These are phyloP conservation scores for Candida anutae DNA, from an alignment of 1,139 yeast species.

Conservation along the genomic window DNA sequence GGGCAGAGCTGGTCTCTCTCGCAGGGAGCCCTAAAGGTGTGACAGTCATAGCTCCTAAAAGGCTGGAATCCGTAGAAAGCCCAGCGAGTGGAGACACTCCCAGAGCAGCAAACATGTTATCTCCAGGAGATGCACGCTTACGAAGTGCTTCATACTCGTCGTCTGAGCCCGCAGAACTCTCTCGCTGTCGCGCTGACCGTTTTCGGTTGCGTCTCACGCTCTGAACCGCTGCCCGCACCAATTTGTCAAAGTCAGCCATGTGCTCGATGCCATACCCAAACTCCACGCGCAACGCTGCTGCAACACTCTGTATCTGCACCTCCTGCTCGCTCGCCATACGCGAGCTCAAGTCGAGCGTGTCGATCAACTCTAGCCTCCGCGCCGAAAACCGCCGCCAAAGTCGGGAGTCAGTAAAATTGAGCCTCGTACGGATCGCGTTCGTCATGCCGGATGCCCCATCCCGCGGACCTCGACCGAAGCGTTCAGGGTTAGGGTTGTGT, in stretches of 20 bases:
- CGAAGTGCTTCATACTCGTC: too few relatives aligned
- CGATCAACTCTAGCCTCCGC: constrained; percentile 79
- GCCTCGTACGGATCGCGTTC: constrained; percentile 61
- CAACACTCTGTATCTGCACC: constrained; percentile 66
- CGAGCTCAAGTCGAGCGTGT: constrained; percentile 64
- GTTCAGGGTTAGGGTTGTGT: too few relatives aligned
- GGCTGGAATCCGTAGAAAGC: too few relatives aligned
- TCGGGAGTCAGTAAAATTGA: constrained; percentile 72
- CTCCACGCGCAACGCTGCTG: constrained; percentile 66
- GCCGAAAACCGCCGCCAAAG: constrained; percentile 88
- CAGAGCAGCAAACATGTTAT: too few relatives aligned
- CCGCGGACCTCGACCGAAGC: too few relatives aligned
- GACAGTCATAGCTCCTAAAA: too few relatives aligned
- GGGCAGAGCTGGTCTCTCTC: too few relatives aligned
- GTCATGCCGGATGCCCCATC: too few relatives aligned
- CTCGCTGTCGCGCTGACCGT: constrained; percentile 9
- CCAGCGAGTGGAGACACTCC: too few relatives aligned
- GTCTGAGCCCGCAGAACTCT: neutral
- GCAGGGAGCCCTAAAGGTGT: too few relatives aligned
- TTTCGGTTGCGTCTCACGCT: constrained; percentile 41
- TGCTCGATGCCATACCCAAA: constrained; percentile 58
- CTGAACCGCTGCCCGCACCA: constrained; percentile 90
- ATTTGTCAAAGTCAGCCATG: constrained; percentile 70
- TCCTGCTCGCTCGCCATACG: constrained; percentile 93
- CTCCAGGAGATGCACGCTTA: too few relatives aligned